Base-by-base conservation (phyloP, 371 early-diverging fungal genomes). In the Vittaforma corneae region DNA sequence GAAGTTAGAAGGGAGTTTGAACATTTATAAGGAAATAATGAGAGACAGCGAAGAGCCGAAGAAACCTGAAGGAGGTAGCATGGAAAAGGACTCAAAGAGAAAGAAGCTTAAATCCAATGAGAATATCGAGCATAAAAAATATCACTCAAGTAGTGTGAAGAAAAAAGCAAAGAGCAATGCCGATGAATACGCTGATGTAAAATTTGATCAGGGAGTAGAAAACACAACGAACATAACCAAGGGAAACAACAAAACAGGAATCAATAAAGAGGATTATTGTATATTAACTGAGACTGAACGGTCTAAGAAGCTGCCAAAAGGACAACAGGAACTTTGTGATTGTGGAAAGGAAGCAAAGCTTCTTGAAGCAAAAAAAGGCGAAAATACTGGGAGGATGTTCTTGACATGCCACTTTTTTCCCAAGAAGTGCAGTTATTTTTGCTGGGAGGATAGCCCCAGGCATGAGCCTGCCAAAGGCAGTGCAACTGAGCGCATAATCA, bases 1-100 rank as follows among this genome's bases (percentile, higher is more conserved):
- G 86, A 50, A 78, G 83, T 34, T 90, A 85, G 73, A 79, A 89
- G 45, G 61, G n/a, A 48, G 85, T 84, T 42, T 68, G 18, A 29
- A 53, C 9, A 87, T 89, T 58, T 93, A 93, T 0, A 84, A 85
- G 30, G 46, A 16, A 22, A 50, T 50, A 18, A 40, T 11, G 18
- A 40, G 22, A 16, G 51, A 32, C 16, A 24, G 24, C 24, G 51
- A 24, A 11, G 11, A 11, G 11, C 11, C 11, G 11, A 32, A 24
- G 11, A 24, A 24, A 11, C 11, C 11, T 28, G 51, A 32, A 11
- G 24, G 51, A 16, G 51, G 51, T 11, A 11, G 11, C 11, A 32
- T 11, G 51, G 16, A 24, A 16, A 32, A 32, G 51, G 11, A 11
- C 11, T 16, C 16, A 29, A 40, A 50, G 1, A 40, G 29, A 22